Base-by-base conservation (phyloP, 1,284 basidiomycete species). In the Quambalaria eucalypti region DNA sequence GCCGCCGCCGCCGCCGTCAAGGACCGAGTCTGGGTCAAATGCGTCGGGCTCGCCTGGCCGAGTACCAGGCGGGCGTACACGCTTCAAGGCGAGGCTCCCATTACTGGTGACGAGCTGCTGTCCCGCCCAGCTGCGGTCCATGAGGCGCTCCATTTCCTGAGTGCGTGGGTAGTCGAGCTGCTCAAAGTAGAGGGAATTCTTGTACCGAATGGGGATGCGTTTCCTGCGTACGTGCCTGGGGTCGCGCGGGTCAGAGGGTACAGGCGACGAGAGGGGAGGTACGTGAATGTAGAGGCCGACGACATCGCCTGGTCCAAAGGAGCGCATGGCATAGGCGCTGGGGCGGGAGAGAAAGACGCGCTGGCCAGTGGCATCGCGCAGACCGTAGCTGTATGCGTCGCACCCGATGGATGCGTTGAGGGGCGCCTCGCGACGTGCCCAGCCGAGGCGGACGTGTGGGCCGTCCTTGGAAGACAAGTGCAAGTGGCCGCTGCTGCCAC, bases 141-240 rank as follows among this genome's bases (percentile, higher is more conserved):
- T 78, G 23, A 81, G 69, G 38, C 73, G 80, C 26, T 84, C 82
- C 95, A 99, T 98, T 78, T 98, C 95, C 74, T 92, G 93, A n/a
- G 82, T 84, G 55, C 85, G 83, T 1, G 85, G 78, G 74, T 96
- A 97, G 76, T 98, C 93, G 63, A 90, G 81, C 61, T 85, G 86
- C 77, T 99, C 95, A 75, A 96, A 97, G 75, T 95, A 93, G 60
- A 90, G 85, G 76, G 93, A 90, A n/a, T 88, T 88, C 76, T 92
- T 92, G 79, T 90, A 90, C 55, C 89, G 86, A 71, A 99, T 93
- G 1, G 92, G 84, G 53, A 75, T 60, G 2, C 69, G 63, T 23
- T 74, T 73, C 23, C 71, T 53, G n/a, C 57, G 58, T 52, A 75
- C 67, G 4, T 52, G 51, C 33, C 55, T 54, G 1, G 61, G 47